A percentile compares a stretch with the other conserved stretches of the same genome.
Evolutionary conservation across 495 filamentous ascomycete genomes (phyloP).

Genomic region (Hypoxylon intermedium): DNA sequence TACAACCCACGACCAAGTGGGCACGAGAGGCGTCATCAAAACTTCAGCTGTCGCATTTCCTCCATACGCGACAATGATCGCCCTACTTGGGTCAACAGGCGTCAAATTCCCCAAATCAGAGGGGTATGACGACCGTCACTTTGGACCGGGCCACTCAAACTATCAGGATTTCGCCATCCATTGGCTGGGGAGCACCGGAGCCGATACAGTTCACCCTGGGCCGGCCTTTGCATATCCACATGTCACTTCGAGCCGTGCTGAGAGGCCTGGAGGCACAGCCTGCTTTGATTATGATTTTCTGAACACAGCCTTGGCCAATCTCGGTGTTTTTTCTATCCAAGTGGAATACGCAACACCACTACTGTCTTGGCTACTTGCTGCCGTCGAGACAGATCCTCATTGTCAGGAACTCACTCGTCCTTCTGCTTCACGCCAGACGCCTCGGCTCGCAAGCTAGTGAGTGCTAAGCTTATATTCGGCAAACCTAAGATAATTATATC

Average conservation of each 20-base stretch:
- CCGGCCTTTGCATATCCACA: conserved; percentile 9
- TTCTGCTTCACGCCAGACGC: conserved; percentile 3
- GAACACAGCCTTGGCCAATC: conserved; percentile 10
- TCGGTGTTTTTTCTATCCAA: not conserved
- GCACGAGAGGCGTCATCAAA: conserved; percentile 14
- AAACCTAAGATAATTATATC: conserved; percentile 5
- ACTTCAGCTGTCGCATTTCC: conserved; percentile 27
- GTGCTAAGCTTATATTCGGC: conserved; percentile 15
- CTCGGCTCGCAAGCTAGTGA: conserved; percentile 17
- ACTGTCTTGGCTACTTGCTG: not conserved
- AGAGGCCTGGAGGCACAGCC: not conserved
- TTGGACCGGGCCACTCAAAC: conserved; percentile 9
- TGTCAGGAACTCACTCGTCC: conserved; percentile 10
- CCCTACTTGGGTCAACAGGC: conserved; percentile 18
- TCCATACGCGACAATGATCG: conserved; percentile 21
- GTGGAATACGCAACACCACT: conserved; percentile 5
- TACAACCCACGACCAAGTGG: conserved; percentile 1
- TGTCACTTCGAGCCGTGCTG: not conserved
- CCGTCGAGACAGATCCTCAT: conserved; percentile 1
- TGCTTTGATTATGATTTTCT: conserved; percentile 11
- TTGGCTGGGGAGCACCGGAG: conserved; percentile 15
- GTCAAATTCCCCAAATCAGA: conserved; percentile 18
- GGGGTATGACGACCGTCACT: conserved; percentile 13
- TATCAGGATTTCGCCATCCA: conserved; percentile 5
- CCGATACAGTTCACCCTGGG: conserved; percentile 21